Percentiles rank a stretch among this genome's conserved stretches.
These are phyloP conservation scores for Termitomyces sp. DNA, from an alignment of 768 basidiomycete genomes.

Conservation along the genomic window DNA sequence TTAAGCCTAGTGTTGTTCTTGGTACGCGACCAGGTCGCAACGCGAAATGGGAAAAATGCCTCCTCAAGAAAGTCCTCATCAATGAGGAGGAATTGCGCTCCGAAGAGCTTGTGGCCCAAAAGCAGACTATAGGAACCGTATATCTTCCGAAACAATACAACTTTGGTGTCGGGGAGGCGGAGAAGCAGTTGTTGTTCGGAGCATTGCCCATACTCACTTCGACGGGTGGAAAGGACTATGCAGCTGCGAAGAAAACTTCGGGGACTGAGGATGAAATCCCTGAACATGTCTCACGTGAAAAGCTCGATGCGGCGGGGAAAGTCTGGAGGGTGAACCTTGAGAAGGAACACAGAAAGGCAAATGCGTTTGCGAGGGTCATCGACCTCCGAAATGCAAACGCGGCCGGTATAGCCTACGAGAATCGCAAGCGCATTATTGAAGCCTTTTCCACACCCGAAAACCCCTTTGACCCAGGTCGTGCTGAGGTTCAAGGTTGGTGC, in stretches of 20 bases:
- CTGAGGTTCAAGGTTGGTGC: conserved; percentile 82
- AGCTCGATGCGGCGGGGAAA: not conserved
- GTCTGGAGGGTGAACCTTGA: conserved; percentile 18
- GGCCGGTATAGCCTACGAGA: conserved; percentile 82
- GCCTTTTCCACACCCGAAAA: conserved; percentile 73
- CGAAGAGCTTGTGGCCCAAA: conserved; percentile 20
- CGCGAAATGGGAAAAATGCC: conserved; percentile 61
- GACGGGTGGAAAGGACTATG: conserved; percentile 22
- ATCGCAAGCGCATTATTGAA: conserved; percentile 71
- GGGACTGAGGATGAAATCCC: not conserved
- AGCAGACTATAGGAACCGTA: conserved; percentile 34
- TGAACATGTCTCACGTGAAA: not conserved
- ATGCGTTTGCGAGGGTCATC: conserved; percentile 61
- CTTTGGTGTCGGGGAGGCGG: conserved; percentile 61
- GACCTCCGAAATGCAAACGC: conserved; percentile 90
- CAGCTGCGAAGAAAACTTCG: too few species aligned
- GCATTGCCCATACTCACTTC: conserved; percentile 54
- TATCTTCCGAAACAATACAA: conserved; percentile 50
- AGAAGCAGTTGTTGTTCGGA: conserved; percentile 63
- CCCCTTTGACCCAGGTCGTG: conserved; percentile 72
- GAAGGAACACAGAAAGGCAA: conserved; percentile 43
- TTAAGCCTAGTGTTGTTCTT: conserved; percentile 64
- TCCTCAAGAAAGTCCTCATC: conserved; percentile 63
- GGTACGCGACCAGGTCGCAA: conserved; percentile 68
- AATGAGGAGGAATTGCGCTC: conserved; percentile 44